Evolutionary conservation across 1,284 basidiomycete genomes (phyloP).

Genomic region (Coniferiporia sulphurascens): DNA sequence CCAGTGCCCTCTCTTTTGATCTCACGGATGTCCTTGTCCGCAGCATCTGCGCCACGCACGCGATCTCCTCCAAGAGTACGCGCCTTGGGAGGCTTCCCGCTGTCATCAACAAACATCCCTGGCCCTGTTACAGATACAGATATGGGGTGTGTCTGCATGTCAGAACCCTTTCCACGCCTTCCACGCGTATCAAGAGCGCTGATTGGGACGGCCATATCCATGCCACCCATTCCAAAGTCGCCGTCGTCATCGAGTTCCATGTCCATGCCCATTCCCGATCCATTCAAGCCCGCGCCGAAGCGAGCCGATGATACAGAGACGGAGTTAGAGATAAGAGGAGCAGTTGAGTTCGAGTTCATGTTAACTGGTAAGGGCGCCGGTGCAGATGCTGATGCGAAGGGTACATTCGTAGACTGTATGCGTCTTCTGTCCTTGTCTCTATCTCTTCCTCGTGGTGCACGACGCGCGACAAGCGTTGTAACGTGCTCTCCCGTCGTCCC

Average conservation of each 20-base stretch:
- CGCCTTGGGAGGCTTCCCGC: constrained; percentile 39
- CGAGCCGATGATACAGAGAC: constrained; percentile 1
- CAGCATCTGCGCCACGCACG: constrained; percentile 40
- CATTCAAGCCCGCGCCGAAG: constrained; percentile 3
- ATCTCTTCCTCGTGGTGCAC: constrained; percentile 29
- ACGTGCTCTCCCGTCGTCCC: constrained; percentile 49
- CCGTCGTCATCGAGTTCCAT: constrained; percentile 22
- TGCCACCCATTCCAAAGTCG: constrained; percentile 24
- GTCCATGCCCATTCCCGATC: constrained; percentile 7
- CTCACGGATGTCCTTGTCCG: constrained; percentile 32
- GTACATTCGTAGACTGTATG: constrained; percentile 41
- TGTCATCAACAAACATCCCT: constrained; percentile 40
- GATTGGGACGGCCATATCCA: constrained; percentile 52
- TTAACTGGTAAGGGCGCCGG: not conserved
- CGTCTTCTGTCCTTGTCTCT: constrained; percentile 58
- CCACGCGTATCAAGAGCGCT: constrained; percentile 38
- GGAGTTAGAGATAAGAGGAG: constrained; percentile 26
- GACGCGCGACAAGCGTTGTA: constrained; percentile 69
- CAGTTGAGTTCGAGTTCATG: not conserved
- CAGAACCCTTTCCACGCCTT: constrained; percentile 20
- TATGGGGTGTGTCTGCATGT: constrained; percentile 34
- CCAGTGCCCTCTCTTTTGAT: constrained; percentile 35
- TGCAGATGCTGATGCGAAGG: constrained; percentile 27
- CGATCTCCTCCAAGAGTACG: constrained; percentile 72
- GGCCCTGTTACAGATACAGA: constrained; percentile 38